Evolutionary conservation across 495 filamentous ascomycete genomes (phyloP).

Genomic region (Cercophora newfieldiana): DNA sequence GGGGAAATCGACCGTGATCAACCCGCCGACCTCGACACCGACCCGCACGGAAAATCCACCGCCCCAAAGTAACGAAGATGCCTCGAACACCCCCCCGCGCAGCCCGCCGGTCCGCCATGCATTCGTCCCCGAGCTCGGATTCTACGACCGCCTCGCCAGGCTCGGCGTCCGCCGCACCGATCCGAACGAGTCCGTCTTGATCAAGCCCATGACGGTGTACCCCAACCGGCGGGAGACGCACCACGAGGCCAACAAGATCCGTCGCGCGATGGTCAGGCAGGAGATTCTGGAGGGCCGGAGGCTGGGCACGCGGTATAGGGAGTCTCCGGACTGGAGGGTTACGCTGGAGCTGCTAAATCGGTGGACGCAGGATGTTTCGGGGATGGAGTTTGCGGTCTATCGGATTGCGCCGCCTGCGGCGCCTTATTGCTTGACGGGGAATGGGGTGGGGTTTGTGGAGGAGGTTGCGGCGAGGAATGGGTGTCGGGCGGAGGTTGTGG

Average conservation of each 20-base stretch:
- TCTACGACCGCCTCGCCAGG: conserved; percentile 23
- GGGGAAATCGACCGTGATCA: too few relatives aligned
- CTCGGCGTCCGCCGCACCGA: conserved; percentile 27
- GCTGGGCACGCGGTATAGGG: not conserved
- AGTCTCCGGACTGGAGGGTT: not conserved
- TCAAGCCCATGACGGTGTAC: conserved; percentile 23
- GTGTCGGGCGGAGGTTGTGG: not conserved
- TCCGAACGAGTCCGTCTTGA: conserved; percentile 24
- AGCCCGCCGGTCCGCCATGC: not conserved
- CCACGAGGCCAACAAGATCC: not conserved
- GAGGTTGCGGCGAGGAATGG: not conserved
- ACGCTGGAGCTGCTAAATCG: not conserved
- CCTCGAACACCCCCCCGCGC: not conserved
- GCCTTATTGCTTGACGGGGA: not conserved
- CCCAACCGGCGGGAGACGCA: not conserved
- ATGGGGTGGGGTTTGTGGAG: not conserved
- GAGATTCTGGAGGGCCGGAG: not conserved
- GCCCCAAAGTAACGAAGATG: not conserved
- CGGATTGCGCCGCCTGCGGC: not conserved
- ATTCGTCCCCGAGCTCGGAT: not conserved
- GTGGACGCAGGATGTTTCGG: not conserved
- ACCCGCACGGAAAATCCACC: not conserved
- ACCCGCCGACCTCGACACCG: too few relatives aligned
- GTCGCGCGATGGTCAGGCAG: not conserved
- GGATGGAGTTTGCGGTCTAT: not conserved